phyloP scores from a whole-genome alignment of 2,329 filamentous ascomycete genomes.

The Hymenoscyphus occultus region DNA sequence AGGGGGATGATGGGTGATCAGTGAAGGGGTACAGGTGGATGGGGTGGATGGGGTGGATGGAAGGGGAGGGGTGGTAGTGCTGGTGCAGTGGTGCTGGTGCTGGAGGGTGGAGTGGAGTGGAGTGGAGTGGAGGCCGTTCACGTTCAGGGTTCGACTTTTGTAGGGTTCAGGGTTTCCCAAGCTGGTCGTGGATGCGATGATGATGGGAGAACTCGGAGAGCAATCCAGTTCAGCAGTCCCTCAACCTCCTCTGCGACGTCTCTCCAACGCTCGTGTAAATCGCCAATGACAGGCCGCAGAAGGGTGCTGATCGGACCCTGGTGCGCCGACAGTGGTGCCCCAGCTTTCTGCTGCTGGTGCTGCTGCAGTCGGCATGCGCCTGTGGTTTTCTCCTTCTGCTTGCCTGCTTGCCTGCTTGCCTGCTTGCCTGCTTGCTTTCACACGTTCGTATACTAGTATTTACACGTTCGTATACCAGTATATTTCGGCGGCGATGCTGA shows the following conservation, averaged over 20 bases:
- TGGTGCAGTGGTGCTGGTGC: neutral
- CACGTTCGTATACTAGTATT: too few relatives aligned
- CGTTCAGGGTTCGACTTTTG: neutral
- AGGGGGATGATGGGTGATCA: conserved; percentile 4
- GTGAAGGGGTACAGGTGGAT: conserved; percentile 5
- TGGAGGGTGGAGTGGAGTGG: neutral
- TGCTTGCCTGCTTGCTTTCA: too few relatives aligned
- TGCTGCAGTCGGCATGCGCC: neutral
- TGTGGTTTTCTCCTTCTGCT: neutral
- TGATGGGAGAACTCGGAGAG: neutral
- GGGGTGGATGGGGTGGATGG: neutral
- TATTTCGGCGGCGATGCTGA: neutral
- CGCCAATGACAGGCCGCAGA: conserved; percentile 13
- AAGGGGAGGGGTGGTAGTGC: neutral
- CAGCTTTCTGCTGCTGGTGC: neutral
- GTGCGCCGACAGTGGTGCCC: conserved; percentile 15
- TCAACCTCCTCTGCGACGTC: neutral
- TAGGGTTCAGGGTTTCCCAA: neutral
- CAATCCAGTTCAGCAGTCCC: neutral
- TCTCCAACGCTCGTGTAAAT: conserved; percentile 15
- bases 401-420: neutral
- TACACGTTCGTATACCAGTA: too few relatives aligned
- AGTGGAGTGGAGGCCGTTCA: neutral
- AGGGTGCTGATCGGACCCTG: conserved; percentile 12
- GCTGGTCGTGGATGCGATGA: neutral